These are phyloP conservation scores for Perilla frutescens DNA, from an alignment of 257 asterid genomes.

Conservation along the genomic window DNA sequence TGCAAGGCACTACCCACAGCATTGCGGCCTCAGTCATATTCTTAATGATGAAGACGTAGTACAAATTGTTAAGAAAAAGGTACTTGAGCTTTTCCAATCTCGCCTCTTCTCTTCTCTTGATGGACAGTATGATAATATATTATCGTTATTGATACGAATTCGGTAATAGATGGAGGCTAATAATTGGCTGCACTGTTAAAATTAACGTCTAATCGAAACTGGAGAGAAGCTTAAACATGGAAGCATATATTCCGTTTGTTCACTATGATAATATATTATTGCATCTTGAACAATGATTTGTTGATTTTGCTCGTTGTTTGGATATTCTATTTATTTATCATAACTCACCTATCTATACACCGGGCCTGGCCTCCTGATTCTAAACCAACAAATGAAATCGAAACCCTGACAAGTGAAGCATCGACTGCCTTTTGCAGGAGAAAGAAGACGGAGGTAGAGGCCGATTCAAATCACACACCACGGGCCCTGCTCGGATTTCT, in stretches of 20 bases:
- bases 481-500: constrained; percentile 79
- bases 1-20: constrained; percentile 96
- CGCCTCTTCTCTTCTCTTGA: background rate
- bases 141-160: background rate
- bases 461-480: constrained; percentile 93
- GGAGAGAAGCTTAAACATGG: constrained; percentile 17
- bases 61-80: constrained; percentile 99
- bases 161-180: background rate
- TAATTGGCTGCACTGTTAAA: background rate
- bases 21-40: constrained; percentile 88
- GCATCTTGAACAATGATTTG: background rate
- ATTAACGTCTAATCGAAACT: background rate
- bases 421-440: constrained; percentile 53
- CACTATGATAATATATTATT: background rate
- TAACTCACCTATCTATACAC: background rate
- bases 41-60: constrained; percentile 97
- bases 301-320: background rate
- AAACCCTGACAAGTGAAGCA: background rate
- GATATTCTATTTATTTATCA: background rate
- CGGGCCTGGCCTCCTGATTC: background rate
- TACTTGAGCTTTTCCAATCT: constrained; percentile 34
- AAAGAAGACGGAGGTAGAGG: constrained; percentile 86
- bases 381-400: constrained; percentile 6
- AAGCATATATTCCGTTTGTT: background rate
- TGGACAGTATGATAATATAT: background rate